Evolutionary conservation across 352 stramenopile genomes (phyloP).

Genomic region (Phytophthora niederhauseri): DNA sequence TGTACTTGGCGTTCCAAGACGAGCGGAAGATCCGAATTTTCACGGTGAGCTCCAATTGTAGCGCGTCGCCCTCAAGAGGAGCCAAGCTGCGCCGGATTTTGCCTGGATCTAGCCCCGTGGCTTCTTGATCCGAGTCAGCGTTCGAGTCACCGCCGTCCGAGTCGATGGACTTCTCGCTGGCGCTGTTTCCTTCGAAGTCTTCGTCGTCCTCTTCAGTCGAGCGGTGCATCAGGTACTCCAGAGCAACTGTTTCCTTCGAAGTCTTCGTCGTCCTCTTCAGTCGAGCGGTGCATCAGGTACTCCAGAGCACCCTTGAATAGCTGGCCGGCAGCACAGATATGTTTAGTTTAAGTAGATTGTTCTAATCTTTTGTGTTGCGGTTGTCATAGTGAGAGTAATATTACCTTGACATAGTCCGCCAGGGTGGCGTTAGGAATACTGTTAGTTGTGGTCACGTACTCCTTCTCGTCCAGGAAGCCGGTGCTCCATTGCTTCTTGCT

Average conservation of each 20-base stretch:
- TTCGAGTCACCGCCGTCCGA: not conserved
- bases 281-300: not conserved
- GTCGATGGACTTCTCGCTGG: not conserved
- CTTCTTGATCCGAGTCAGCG: not conserved
- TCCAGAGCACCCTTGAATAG: conserved; percentile 1
- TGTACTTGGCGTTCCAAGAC: not conserved
- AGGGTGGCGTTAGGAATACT: not conserved
- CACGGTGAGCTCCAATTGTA: not conserved
- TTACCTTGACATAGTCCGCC: not conserved
- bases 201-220: not conserved
- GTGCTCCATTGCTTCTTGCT: not conserved
- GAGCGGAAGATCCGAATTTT: conserved; percentile 1
- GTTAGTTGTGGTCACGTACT: not conserved
- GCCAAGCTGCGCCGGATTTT: not conserved
- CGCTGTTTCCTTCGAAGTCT: not conserved
- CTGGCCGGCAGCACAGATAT: not conserved
- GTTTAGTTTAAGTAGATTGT: not conserved
- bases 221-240: not conserved
- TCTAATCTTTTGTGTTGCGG: not conserved
- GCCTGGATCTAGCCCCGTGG: not conserved
- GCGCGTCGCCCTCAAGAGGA: not conserved
- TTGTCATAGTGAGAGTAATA: not conserved
- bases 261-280: not conserved
- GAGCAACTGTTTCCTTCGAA: not conserved
- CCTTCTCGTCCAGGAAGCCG: not conserved